Conservation (phyloP, 1,284 basidiomycete genomes). For the Chondrostereum purpureum region DNA sequence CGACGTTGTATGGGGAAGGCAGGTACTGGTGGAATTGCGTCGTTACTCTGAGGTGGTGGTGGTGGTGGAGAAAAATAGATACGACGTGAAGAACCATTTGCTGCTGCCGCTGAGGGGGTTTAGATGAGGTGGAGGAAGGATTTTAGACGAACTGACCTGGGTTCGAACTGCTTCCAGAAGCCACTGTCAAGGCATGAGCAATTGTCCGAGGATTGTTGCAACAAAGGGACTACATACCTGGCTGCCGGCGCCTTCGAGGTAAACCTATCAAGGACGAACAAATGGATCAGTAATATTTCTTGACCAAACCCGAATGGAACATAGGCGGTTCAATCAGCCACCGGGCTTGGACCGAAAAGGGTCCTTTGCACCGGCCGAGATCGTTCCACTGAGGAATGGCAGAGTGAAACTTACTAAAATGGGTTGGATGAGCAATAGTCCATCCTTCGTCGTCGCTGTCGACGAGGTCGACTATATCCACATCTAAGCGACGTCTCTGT, state of each 20-base stretch:
- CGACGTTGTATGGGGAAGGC: conserved; percentile 3
- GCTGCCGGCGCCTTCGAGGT: too few species aligned
- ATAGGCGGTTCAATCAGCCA: too few species aligned
- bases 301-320: too few species aligned
- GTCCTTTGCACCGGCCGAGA: too few species aligned
- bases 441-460: conserved; percentile 6
- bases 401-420: background rate
- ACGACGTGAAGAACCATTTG: conserved; percentile 4
- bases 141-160: background rate
- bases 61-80: too few species aligned
- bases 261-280: too few species aligned
- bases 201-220: too few species aligned
- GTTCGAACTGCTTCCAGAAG: background rate
- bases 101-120: background rate
- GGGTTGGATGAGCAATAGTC: background rate
- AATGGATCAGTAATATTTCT: too few species aligned
- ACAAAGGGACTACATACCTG: too few species aligned
- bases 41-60: background rate
- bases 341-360: too few species aligned
- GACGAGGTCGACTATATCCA: background rate
- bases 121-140: background rate
- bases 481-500: background rate
- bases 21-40: conserved; percentile 10
- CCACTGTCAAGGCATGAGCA: too few species aligned
- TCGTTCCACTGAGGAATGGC: background rate